phyloP scores from a whole-genome alignment of 257 asterid genomes.

The Cinchona pubescens region DNA sequence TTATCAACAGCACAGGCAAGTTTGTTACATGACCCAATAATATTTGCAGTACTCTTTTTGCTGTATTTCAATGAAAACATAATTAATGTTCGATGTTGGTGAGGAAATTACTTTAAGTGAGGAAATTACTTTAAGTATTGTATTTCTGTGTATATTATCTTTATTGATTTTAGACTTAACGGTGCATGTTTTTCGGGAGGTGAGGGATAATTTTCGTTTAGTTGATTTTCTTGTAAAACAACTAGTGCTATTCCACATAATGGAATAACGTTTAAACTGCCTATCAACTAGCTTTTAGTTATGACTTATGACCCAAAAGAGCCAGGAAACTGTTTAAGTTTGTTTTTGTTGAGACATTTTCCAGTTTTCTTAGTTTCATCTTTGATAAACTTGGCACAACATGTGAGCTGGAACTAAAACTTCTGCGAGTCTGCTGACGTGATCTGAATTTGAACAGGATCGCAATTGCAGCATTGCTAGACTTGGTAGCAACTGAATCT shows the following conservation, averaged over 20 bases:
- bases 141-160: not conserved
- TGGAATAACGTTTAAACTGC: not conserved
- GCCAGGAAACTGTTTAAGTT: not conserved
- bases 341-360: not conserved
- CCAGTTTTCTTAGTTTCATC: not conserved
- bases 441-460: not conserved
- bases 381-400: not conserved
- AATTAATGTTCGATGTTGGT: not conserved
- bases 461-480: not conserved
- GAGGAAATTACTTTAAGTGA: not conserved
- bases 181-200: not conserved
- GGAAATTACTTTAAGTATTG: not conserved
- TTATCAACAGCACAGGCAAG: conserved; percentile 83
- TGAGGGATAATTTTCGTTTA: not conserved
- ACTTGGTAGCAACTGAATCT: not conserved
- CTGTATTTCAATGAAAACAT: not conserved
- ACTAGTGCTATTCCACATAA: not conserved
- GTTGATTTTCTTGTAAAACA: not conserved
- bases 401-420: not conserved
- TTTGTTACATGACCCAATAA: not conserved
- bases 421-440: not conserved
- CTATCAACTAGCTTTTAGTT: too few relatives aligned
- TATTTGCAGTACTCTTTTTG: not conserved
- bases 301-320: not conserved
- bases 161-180: not conserved